Base-by-base conservation (phyloP, 75 land plant genomes). In the Picea glauca region DNA sequence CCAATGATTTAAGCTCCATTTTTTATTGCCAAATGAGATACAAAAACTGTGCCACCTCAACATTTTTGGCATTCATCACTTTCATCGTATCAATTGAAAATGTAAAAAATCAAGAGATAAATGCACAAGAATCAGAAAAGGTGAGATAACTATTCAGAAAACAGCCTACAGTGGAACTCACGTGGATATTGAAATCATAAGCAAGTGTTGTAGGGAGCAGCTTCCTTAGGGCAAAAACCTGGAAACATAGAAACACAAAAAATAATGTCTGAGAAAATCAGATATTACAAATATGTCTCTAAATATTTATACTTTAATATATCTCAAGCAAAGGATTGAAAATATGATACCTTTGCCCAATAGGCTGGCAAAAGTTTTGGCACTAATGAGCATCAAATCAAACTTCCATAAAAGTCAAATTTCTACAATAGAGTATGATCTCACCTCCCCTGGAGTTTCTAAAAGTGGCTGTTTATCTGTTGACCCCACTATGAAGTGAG, bases 181-280 rank as follows among this genome's bases (percentile, higher is more conserved):
- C 99, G 86, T 96, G 99, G 54, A 96, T 88, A 80, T 96, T 96
- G 83, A 96, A 96, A 86, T 96, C 99, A 85, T 94, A 96, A 12
- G 87, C 72, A 18, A 80, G 46, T 14, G 85, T 83, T 62, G 91
- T 79, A 2, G 99, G 99, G 61, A 96, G 90, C 83, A 96, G 87
- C 87, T 96, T 96, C 81, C 97, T 87, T 62, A 96, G 87, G 57
- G 89, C 87, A 85, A 96, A 96, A 21, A 96, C 85, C 99, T 96
- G 83, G 13, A 40, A 58, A 11, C 40, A 64, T 62, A 31, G 26
- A 80, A 80, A 43, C 15, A 67, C 14, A 30, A 32, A 15, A 4
- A 4, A 0, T 5, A 50, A 50, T 50, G 23, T 57, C 58, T 75
- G 21, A 75, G 60, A 20, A 32, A 20, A 75, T 14, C 4, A 61